phyloP scores from a whole-genome alignment of 306 rosid genomes.

The Prunus davidiana region DNA sequence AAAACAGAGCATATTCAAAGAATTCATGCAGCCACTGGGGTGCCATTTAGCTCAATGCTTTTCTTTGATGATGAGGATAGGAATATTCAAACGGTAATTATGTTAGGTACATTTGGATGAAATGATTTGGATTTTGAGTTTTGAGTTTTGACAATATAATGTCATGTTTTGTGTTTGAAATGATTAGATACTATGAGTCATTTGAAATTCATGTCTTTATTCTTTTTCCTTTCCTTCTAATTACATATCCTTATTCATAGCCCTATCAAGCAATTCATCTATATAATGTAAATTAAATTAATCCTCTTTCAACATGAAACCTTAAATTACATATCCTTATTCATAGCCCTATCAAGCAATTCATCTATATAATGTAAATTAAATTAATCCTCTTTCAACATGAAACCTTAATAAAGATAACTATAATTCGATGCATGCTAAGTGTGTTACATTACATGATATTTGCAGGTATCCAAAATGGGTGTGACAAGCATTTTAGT shows the following conservation, averaged over 20 bases:
- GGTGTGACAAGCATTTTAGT: conserved; percentile 78
- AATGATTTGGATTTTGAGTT: not conserved
- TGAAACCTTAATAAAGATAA: too few species aligned
- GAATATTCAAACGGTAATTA: conserved; percentile 56
- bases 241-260: too few species aligned
- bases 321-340: too few species aligned
- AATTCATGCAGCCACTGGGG: conserved; percentile 52
- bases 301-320: too few species aligned
- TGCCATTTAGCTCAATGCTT: conserved; percentile 65
- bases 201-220: not conserved
- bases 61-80: conserved; percentile 75
- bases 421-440: too few species aligned
- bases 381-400: too few species aligned
- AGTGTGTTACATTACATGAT: not conserved
- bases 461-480: conserved; percentile 55
- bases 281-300: too few species aligned
- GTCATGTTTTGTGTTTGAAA: not conserved
- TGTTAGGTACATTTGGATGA: not conserved
- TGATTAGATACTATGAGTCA: not conserved
- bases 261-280: too few species aligned
- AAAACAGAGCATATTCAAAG: conserved; percentile 69
- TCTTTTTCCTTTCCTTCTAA: too few species aligned
- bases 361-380: too few species aligned
- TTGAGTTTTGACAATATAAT: too few species aligned
- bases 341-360: too few species aligned